phyloP scores from a whole-genome alignment of 2,329 filamentous ascomycete species.

The Zasmidium citrigriseum region DNA sequence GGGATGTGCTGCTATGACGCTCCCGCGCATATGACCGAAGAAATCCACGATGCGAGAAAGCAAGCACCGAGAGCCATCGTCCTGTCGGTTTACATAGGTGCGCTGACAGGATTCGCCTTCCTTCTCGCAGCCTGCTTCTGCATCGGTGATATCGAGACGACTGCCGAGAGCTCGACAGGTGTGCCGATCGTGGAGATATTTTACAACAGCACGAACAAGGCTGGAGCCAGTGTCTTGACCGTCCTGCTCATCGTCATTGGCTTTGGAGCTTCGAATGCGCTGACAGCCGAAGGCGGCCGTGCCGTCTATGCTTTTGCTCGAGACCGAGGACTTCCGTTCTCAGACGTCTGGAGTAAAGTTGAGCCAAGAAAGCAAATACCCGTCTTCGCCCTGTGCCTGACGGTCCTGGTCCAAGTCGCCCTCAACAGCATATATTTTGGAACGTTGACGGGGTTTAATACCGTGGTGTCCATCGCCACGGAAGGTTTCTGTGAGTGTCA shows the following conservation, averaged over 20 bases:
- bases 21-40: constrained; percentile 57
- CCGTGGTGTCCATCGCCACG: constrained; percentile 58
- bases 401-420: constrained; percentile 51
- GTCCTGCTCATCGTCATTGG: constrained; percentile 53
- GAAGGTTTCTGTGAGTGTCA: constrained; percentile 52
- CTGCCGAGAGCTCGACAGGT: constrained; percentile 48
- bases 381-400: constrained; percentile 51
- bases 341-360: constrained; percentile 47
- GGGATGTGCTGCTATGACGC: constrained; percentile 57
- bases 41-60: constrained; percentile 53
- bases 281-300: constrained; percentile 51
- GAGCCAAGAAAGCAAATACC: constrained; percentile 50
- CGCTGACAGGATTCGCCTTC: constrained; percentile 51
- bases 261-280: constrained; percentile 47
- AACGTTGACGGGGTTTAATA: constrained; percentile 43
- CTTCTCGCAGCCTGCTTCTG: constrained; percentile 53
- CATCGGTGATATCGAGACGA: constrained; percentile 52
- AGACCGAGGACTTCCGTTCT: constrained; percentile 57
- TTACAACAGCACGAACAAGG: constrained; percentile 50
- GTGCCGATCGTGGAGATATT: constrained; percentile 57
- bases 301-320: constrained; percentile 52
- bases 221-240: constrained; percentile 47
- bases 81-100: constrained; percentile 47
- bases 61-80: constrained; percentile 54
- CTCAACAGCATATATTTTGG: constrained; percentile 48